phyloP scores from a whole-genome alignment of 1,284 basidiomycete genomes.

The Coniferiporia weirii region DNA sequence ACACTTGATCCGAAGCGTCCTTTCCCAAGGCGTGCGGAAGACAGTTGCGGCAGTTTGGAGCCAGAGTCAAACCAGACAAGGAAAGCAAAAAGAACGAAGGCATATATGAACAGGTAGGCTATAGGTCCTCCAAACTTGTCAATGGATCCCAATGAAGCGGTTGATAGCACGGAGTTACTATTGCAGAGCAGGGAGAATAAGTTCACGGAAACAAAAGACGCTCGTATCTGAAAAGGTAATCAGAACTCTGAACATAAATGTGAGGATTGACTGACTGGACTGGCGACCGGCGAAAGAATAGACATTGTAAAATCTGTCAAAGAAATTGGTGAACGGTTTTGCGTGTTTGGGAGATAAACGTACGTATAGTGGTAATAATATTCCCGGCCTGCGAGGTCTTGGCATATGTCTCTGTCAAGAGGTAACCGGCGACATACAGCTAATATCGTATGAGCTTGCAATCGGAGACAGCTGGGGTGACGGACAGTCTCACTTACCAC shows the following conservation, averaged over 20 bases:
- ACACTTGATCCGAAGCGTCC: slow-evolving; percentile 13
- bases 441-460: slow-evolving; percentile 22
- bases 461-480: background rate
- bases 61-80: slow-evolving; percentile 63
- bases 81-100: slow-evolving; percentile 46
- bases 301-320: slow-evolving; percentile 59
- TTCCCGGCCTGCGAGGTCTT: slow-evolving; percentile 47
- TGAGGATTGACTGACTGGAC: slow-evolving; percentile 44
- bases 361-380: slow-evolving; percentile 58
- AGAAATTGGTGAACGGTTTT: background rate
- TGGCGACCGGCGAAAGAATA: slow-evolving; percentile 63
- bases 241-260: background rate
- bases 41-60: slow-evolving; percentile 34
- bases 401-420: slow-evolving; percentile 68
- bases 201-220: slow-evolving; percentile 70
- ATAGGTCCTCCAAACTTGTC: slow-evolving; percentile 71
- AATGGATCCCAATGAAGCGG: slow-evolving; percentile 47
- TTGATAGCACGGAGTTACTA: slow-evolving; percentile 44
- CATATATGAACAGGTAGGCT: slow-evolving; percentile 60
- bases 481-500: slow-evolving; percentile 39
- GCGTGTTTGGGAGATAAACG: slow-evolving; percentile 19
- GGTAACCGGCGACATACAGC: slow-evolving; percentile 61
- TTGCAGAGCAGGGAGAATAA: slow-evolving; percentile 72
- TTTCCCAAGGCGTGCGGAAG: slow-evolving; percentile 19
- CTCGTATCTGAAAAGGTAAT: slow-evolving; percentile 40